Conservation (phyloP, 371 early-diverging fungal genomes). For the Rhizopus delemar region DNA sequence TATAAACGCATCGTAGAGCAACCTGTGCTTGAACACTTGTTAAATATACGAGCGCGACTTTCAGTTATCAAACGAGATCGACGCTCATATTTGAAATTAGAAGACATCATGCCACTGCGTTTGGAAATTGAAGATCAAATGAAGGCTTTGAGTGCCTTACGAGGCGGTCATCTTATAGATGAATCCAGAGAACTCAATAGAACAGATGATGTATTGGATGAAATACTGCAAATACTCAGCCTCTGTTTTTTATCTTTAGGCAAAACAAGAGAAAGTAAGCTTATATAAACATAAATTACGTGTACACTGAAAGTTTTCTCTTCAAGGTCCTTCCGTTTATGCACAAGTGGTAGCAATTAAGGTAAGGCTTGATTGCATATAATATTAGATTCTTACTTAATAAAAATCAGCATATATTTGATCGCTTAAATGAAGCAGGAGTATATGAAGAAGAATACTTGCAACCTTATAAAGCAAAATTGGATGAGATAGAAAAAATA, state of each 20-base stretch:
- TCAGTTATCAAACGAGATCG: conserved; percentile 73
- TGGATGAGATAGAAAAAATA: conserved; percentile 43
- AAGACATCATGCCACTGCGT: conserved; percentile 62
- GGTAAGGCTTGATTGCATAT: conserved; percentile 39
- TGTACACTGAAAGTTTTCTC: background rate
- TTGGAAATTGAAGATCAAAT: conserved; percentile 41
- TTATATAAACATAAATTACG: background rate
- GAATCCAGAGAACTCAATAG: conserved; percentile 51
- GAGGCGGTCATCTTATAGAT: conserved; percentile 28
- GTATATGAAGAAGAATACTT: conserved; percentile 60
- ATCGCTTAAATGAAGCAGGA: conserved; percentile 67
- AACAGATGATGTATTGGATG: conserved; percentile 73
- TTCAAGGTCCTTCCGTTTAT: conserved; percentile 67
- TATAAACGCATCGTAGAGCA: conserved; percentile 40
- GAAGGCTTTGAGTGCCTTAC: conserved; percentile 26
- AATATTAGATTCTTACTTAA: background rate
- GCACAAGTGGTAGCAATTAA: conserved; percentile 77
- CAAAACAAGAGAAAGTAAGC: conserved; percentile 69
- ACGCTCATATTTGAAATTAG: conserved; percentile 61
- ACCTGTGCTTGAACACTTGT: conserved; percentile 61
- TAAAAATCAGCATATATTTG: conserved; percentile 66
- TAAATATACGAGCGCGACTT: conserved; percentile 67
- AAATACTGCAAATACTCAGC: conserved; percentile 75
- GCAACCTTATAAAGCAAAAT: conserved; percentile 36
- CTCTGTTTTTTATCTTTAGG: conserved; percentile 77